Conservation (phyloP, 176 grass and related monocot species). For the maize (Zea mays) region DNA sequence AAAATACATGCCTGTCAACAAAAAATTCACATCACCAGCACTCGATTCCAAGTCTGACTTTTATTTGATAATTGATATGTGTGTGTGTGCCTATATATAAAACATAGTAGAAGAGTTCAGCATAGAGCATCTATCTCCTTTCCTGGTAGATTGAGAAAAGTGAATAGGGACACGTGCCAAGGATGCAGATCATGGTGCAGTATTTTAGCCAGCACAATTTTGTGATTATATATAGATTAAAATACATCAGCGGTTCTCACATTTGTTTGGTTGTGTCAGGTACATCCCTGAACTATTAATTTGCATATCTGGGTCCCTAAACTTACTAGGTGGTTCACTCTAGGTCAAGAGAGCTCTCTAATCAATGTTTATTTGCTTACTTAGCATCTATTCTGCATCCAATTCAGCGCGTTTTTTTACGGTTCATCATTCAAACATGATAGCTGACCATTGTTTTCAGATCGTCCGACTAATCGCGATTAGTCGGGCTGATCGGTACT, state of each 20-base stretch:
- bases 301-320: not conserved
- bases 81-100: no score
- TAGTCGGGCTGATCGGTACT: no score
- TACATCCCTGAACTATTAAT: not conserved
- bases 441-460: not conserved
- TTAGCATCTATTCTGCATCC: not conserved
- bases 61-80: no score
- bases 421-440: not conserved
- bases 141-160: no score
- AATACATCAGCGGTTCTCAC: not conserved
- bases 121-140: no score
- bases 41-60: no score
- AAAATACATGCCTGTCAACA: no score
- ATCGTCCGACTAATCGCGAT: no score
- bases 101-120: no score
- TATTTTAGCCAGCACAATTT: constrained; percentile 3
- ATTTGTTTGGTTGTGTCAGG: not conserved
- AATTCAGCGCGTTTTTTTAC: not conserved
- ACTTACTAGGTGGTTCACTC: not conserved
- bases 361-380: not conserved
- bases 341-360: not conserved
- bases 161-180: no score
- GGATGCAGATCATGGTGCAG: not conserved
- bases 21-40: no score
- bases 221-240: not conserved